Evolutionary conservation across 2,329 filamentous ascomycete genomes (phyloP).

Genomic region (Paraphaeosphaeria minitans): DNA sequence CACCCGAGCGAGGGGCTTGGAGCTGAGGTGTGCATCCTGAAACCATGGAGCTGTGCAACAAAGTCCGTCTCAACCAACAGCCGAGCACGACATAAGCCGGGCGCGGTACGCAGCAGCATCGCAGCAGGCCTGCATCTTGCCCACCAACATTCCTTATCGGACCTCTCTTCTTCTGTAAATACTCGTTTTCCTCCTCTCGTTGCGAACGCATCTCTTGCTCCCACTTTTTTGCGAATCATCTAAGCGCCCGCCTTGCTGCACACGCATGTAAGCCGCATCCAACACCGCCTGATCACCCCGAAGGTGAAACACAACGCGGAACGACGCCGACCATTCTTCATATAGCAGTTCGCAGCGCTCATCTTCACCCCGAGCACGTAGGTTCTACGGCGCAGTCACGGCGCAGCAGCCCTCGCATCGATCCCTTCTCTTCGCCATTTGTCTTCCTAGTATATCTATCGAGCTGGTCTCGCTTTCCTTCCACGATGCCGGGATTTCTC

Average conservation of each 20-base stretch:
- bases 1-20: slow-evolving; percentile 1
- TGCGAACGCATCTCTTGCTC: not conserved
- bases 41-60: slow-evolving; percentile 4
- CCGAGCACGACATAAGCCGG: slow-evolving; percentile 7
- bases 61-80: slow-evolving; percentile 10
- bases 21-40: slow-evolving; percentile 11
- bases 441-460: slow-evolving; percentile 4
- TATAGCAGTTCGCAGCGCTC: slow-evolving; percentile 8
- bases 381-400: slow-evolving; percentile 2
- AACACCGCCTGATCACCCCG: slow-evolving; percentile 5
- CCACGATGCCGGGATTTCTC: slow-evolving; percentile 4
- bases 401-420: slow-evolving; percentile 6
- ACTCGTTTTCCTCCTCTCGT: not conserved
- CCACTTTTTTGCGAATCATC: not conserved
- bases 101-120: slow-evolving; percentile 2
- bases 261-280: not conserved
- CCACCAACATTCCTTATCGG: slow-evolving; percentile 2
- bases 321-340: slow-evolving; percentile 3
- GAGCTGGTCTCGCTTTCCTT: slow-evolving; percentile 9
- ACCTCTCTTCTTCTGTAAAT: not conserved
- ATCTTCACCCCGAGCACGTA: slow-evolving; percentile 9
- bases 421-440: not conserved
- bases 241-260: slow-evolving; percentile 7
- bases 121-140: slow-evolving; percentile 1
- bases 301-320: slow-evolving; percentile 9